Conservation (phyloP, 164 flowering plant species). For the Hamamelis virginiana region DNA sequence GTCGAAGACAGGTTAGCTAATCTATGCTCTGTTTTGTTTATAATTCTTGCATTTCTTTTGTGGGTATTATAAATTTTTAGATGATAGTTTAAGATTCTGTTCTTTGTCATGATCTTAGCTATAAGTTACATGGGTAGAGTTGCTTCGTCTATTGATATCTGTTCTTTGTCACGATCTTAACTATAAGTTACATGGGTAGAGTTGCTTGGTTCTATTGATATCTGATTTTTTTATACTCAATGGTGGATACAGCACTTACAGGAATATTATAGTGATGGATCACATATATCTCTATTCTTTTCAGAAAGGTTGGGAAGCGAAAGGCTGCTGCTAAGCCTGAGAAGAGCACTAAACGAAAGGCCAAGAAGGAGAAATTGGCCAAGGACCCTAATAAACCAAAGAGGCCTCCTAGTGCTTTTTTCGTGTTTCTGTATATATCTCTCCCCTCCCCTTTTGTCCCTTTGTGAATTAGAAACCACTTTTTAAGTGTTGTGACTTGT, state of each 20-base stretch:
- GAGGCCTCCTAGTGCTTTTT: constrained; percentile 60
- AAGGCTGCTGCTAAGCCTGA: constrained; percentile 51
- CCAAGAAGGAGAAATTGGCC: constrained; percentile 30
- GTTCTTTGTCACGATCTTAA: too few species aligned
- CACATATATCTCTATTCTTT: constrained; percentile 22
- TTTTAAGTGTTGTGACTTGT: too few species aligned
- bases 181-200: too few species aligned
- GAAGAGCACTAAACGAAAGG: constrained; percentile 28
- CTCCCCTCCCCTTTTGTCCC: background rate
- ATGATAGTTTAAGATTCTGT: too few species aligned
- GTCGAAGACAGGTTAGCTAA: constrained; percentile 56
- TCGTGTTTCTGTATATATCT: constrained; percentile 48
- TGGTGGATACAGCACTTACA: background rate
- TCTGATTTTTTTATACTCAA: background rate
- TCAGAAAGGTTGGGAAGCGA: constrained; percentile 77
- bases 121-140: too few species aligned
- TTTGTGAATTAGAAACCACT: too few species aligned
- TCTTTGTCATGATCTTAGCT: too few species aligned
- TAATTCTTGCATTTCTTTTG: background rate
- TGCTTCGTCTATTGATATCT: background rate
- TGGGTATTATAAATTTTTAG: too few species aligned
- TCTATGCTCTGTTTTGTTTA: background rate
- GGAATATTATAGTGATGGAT: constrained; percentile 5
- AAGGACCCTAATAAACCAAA: constrained; percentile 59
- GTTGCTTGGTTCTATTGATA: background rate